Evolutionary conservation across 208 protist species (phyloP).

Genomic region (Wallacemonas sp.): DNA sequence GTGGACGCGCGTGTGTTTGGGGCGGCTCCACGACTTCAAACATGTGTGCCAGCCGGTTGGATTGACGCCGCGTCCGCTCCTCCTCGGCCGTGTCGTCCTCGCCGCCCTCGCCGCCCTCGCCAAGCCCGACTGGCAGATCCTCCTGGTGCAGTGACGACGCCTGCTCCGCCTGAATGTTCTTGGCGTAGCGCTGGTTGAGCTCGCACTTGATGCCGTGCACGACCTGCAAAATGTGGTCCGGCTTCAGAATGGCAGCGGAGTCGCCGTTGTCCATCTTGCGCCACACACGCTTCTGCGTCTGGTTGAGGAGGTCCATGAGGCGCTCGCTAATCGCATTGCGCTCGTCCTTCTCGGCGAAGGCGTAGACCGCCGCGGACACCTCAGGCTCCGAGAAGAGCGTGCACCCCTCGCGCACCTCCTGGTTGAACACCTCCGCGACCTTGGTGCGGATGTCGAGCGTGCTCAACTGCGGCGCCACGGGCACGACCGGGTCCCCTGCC

Average conservation of each 20-base stretch:
- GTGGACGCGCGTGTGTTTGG: no score
- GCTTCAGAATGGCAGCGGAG: conserved; percentile 61
- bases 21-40: conserved; percentile 12
- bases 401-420: conserved; percentile 69
- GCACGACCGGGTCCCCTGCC: conserved; percentile 31
- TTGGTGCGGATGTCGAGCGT: conserved; percentile 85
- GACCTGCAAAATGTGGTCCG: conserved; percentile 51
- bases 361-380: conserved; percentile 87
- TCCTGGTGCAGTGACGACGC: conserved; percentile 11
- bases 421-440: conserved; percentile 86
- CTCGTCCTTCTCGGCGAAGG: conserved; percentile 88
- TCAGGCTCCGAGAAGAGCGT: conserved; percentile 81
- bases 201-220: conserved; percentile 67
- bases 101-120: conserved; percentile 9
- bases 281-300: conserved; percentile 77
- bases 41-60: not conserved
- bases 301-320: conserved; percentile 69
- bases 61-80: not conserved
- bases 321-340: conserved; percentile 83
- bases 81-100: conserved; percentile 22
- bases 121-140: no score
- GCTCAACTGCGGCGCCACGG: conserved; percentile 46
- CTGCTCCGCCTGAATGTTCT: conserved; percentile 34
- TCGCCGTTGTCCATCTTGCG: conserved; percentile 55
- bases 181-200: conserved; percentile 72